These are phyloP conservation scores for Allantophomopsis lycopodina DNA, from an alignment of 2,329 filamentous ascomycete genomes.

Conservation along the genomic window DNA sequence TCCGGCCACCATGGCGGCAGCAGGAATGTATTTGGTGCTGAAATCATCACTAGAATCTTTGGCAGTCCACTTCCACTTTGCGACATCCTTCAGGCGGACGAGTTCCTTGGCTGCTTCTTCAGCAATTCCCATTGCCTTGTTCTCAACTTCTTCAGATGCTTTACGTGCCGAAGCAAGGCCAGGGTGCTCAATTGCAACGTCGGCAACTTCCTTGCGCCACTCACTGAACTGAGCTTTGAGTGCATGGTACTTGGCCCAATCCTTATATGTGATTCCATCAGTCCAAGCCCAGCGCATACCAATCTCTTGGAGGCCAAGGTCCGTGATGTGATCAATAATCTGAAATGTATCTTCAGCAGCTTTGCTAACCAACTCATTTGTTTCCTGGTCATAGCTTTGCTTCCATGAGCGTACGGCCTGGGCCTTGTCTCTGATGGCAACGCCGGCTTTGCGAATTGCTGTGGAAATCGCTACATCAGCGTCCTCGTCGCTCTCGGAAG, in stretches of 20 bases:
- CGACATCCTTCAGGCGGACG: conserved; percentile 67
- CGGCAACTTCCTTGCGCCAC: conserved; percentile 73
- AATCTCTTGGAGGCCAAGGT: conserved; percentile 58
- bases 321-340: conserved; percentile 53
- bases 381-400: conserved; percentile 41
- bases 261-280: conserved; percentile 89
- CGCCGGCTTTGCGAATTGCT: conserved; percentile 41
- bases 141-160: conserved; percentile 56
- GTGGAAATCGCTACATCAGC: conserved; percentile 35
- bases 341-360: conserved; percentile 51
- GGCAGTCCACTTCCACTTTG: conserved; percentile 68
- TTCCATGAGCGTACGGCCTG: conserved; percentile 52
- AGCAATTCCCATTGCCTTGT: conserved; percentile 67
- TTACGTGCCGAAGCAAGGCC: conserved; percentile 55
- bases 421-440: conserved; percentile 47
- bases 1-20: conserved; percentile 33
- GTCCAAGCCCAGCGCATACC: conserved; percentile 83
- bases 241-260: conserved; percentile 91
- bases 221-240: conserved; percentile 71
- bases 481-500: conserved; percentile 35
- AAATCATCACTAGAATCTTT: conserved; percentile 69
- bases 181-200: conserved; percentile 61
- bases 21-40: conserved; percentile 48
- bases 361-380: conserved; percentile 37
- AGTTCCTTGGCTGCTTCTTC: conserved; percentile 71